phyloP scores from a whole-genome alignment of 306 rosid genomes.

The Sicyos edulis region DNA sequence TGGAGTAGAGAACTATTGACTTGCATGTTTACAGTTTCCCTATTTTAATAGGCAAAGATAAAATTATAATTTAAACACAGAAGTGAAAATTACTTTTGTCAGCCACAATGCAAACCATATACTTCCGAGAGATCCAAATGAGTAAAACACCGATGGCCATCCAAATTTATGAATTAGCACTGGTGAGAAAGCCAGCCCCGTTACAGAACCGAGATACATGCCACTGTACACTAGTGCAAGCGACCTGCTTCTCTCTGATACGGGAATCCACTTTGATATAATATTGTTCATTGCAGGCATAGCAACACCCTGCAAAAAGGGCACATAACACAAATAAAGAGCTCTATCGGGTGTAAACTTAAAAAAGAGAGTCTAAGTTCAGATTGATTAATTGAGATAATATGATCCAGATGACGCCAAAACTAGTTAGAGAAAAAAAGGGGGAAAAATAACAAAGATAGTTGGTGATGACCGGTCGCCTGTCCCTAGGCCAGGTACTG shows the following conservation, averaged over 20 bases:
- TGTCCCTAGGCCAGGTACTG: too few species aligned
- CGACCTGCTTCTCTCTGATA: constrained; percentile 96
- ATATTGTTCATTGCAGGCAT: constrained; percentile 99
- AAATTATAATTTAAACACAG: constrained; percentile 6
- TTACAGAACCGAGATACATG: constrained; percentile 98
- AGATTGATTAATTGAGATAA: neutral
- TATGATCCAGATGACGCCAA: too few species aligned
- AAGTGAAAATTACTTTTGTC: constrained; percentile 46
- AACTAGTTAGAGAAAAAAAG: too few species aligned
- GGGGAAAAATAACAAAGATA: too few species aligned
- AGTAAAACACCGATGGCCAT: constrained; percentile 94
- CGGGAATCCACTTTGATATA: constrained; percentile 91
- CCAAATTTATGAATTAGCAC: constrained; percentile 63
- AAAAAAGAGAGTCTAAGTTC: neutral
- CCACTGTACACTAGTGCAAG: constrained; percentile 92
- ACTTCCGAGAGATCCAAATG: constrained; percentile 96
- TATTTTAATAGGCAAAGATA: neutral
- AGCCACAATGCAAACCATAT: constrained; percentile 90
- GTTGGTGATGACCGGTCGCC: too few species aligned
- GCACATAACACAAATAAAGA: constrained; percentile 7
- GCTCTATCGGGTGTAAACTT: neutral
- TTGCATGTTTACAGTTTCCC: neutral
- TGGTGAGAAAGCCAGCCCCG: constrained; percentile 83
- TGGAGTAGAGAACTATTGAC: neutral
- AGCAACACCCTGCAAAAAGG: constrained; percentile 83